A percentile compares a stretch with the other conserved stretches of the same genome.
phyloP scores from a whole-genome alignment of 2,329 filamentous ascomycete genomes.

The Colletotrichum sp. region DNA sequence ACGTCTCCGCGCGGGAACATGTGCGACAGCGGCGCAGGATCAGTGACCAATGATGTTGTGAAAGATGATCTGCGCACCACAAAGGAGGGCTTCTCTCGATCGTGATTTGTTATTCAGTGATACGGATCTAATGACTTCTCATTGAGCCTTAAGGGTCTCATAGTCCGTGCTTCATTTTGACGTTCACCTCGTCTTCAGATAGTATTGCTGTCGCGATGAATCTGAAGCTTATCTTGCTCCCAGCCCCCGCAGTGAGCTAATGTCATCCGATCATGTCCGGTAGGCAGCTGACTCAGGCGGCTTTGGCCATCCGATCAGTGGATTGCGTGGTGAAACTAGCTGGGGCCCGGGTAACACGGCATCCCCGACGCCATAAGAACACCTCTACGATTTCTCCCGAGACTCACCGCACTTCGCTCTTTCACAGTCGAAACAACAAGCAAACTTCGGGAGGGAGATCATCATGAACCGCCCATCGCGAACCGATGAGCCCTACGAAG shows the following conservation, averaged over 20 bases:
- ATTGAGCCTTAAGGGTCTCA: background rate
- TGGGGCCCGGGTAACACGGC: background rate
- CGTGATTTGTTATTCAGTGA: background rate
- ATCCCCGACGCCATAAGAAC: background rate
- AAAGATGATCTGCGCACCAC: background rate
- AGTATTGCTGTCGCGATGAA: background rate
- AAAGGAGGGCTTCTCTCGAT: background rate
- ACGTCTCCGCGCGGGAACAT: background rate
- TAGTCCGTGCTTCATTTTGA: background rate
- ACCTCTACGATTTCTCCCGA: background rate
- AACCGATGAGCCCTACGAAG: conserved; percentile 23
- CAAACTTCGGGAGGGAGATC: background rate
- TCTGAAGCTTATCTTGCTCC: background rate
- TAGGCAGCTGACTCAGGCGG: background rate
- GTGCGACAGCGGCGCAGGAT: background rate
- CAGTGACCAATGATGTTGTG: background rate
- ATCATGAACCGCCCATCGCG: conserved; percentile 23
- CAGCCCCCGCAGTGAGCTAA: background rate
- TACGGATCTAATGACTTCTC: background rate
- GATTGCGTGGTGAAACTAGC: background rate
- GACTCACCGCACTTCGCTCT: background rate
- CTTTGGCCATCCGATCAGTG: background rate
- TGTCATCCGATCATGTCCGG: background rate
- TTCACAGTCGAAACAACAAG: background rate
- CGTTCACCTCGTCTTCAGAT: background rate